Evolutionary conservation across 2,329 filamentous ascomycete genomes (phyloP), one percentile per base, ranked within the genome.

Genomic region (Fusarium mundagurra): DNA sequence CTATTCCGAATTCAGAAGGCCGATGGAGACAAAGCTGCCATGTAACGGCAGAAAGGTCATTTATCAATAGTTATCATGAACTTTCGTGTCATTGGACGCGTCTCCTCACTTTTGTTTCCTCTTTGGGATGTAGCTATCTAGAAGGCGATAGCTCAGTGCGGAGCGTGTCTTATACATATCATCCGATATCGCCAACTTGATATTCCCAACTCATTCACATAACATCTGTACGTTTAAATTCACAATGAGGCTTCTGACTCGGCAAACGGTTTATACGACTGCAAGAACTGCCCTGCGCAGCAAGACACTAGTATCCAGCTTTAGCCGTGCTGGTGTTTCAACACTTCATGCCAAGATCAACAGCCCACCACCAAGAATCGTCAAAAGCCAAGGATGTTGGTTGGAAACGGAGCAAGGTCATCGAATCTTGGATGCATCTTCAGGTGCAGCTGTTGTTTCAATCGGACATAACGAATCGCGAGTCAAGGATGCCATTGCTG

Each of bases 291-390:
- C n/a, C 3, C 8, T 62, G 1, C 17, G 10, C 3, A 41, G 3
- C 3, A 48, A 27, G 8, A 54, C 2, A 36, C 11, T 6, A 5
- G 3, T 27, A 1, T 9, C 17, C 20, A n/a, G 4, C 16, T 20
- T 8, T 9, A 34, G 3, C 17, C 51, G 55, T 8, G 71, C 71
- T 16, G 16, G 45, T 2, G 55, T 74, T 7, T 74, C 72, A 18
- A 74, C 71, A 5, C 72, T 74, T 0, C 72, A 74, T 11, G 72
- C 72, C 64, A 74, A 41, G 6, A 74, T 74, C 17, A 64, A 72
- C 44, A 74, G 22, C 17, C 71, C 72, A 6, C 72, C 72, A 10
- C 72, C 72, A 1, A 44, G 62, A 13, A 61, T 74, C 5, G 33
- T 66, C 31, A 74, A 65, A 24, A 58, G 71, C 2, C 60, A 74